These are phyloP conservation scores for Verticillium zaregamsianum DNA, from an alignment of 2,329 filamentous ascomycete species.

Conservation along the genomic window DNA sequence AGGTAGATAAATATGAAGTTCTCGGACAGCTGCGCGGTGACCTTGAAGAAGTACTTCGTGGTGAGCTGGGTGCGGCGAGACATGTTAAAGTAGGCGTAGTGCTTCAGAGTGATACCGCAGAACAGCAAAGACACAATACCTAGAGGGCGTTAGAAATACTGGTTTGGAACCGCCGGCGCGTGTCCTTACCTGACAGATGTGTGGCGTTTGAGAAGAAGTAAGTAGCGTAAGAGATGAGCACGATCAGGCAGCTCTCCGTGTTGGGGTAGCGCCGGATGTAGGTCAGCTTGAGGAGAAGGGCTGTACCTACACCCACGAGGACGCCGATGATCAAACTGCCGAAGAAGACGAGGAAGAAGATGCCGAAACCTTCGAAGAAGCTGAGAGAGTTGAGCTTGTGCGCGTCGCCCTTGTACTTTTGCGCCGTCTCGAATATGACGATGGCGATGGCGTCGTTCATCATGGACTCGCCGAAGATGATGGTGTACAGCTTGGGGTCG, in stretches of 20 bases:
- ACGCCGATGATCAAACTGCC: slow-evolving; percentile 88
- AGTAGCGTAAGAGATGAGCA: slow-evolving; percentile 90
- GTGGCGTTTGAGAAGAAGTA: slow-evolving; percentile 98
- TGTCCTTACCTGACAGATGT: slow-evolving; percentile 85
- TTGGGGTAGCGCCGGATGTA: slow-evolving; percentile 89
- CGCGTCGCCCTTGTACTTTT: slow-evolving; percentile 77
- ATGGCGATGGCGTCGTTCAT: slow-evolving; percentile 98
- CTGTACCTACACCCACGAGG: slow-evolving; percentile 79
- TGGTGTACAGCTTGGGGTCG: slow-evolving; percentile 95
- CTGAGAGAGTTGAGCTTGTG: slow-evolving; percentile 72
- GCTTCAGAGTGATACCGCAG: slow-evolving; percentile 96
- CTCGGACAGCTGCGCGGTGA: slow-evolving; percentile 90
- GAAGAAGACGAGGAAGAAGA: slow-evolving; percentile 96
- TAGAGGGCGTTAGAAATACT: slow-evolving; percentile 28
- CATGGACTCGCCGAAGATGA: slow-evolving; percentile 98
- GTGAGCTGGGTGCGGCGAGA: slow-evolving; percentile 94
- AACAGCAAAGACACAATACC: slow-evolving; percentile 95
- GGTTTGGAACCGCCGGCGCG: neutral
- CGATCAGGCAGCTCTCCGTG: slow-evolving; percentile 92
- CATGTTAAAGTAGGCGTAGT: slow-evolving; percentile 99
- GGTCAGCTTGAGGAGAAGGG: slow-evolving; percentile 88
- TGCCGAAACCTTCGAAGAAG: slow-evolving; percentile 85
- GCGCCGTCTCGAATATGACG: slow-evolving; percentile 95
- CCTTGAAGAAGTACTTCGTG: slow-evolving; percentile 95
- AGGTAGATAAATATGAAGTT: slow-evolving; percentile 99